Evolutionary conservation across 768 basidiomycete species (phyloP).

Genomic region (Lentinula aciculospora): DNA sequence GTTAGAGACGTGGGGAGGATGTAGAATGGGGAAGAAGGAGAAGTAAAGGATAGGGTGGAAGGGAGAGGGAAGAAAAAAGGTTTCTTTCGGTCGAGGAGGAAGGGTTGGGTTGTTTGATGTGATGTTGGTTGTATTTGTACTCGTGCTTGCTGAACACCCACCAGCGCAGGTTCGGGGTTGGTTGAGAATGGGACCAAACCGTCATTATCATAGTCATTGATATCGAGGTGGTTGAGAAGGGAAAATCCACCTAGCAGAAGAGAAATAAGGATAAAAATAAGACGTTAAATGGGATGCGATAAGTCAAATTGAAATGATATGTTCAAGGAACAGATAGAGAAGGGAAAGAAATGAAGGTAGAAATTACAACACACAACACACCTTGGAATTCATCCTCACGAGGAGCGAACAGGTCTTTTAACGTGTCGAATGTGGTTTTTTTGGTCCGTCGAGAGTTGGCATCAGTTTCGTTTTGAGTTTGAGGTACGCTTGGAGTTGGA

Average conservation of each 20-base stretch:
- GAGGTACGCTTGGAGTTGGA: too few species aligned
- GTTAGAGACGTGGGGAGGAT: slow-evolving; percentile 45
- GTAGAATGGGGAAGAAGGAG: slow-evolving; percentile 2
- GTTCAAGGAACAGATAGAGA: neutral
- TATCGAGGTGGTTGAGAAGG: slow-evolving; percentile 65
- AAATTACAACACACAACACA: too few species aligned
- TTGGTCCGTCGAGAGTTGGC: slow-evolving; percentile 1
- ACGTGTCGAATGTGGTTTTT: slow-evolving; percentile 29
- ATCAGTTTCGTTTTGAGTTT: neutral
- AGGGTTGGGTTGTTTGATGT: slow-evolving; percentile 21
- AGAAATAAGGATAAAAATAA: neutral
- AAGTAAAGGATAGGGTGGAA: slow-evolving; percentile 2
- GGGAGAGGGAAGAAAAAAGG: slow-evolving; percentile 61
- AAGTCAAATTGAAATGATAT: neutral
- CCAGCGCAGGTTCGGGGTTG: slow-evolving; percentile 15
- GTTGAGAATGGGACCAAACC: slow-evolving; percentile 10
- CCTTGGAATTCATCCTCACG: slow-evolving; percentile 63
- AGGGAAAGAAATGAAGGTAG: neutral
- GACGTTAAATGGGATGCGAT: too few species aligned
- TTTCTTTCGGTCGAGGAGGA: slow-evolving; percentile 44
- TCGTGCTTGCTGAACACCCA: slow-evolving; percentile 4
- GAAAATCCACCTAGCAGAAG: slow-evolving; percentile 78
- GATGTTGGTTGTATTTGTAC: slow-evolving; percentile 6
- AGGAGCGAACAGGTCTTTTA: slow-evolving; percentile 75
- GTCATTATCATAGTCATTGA: slow-evolving; percentile 62